Evolutionary conservation across 202 grass and related monocot genomes (phyloP).

Genomic region (Brachypodium distachyon): DNA sequence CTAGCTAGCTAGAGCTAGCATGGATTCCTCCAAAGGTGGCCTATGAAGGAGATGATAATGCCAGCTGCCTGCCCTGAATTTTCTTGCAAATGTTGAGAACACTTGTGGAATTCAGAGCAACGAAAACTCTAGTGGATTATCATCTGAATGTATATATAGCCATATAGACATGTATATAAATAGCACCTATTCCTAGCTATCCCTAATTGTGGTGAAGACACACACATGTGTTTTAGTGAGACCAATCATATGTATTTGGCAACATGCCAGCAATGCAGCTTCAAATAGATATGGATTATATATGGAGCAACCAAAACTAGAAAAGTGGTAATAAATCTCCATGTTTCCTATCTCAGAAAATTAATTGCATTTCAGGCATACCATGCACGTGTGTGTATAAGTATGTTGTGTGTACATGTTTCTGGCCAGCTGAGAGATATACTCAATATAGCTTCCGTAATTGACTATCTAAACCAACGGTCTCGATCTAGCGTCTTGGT

Average conservation of each 20-base stretch:
- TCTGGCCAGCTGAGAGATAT: not conserved
- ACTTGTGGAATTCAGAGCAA: conserved; percentile 22
- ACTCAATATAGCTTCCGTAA: not conserved
- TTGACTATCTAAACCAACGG: not conserved
- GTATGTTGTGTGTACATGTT: not conserved
- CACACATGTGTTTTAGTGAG: conserved; percentile 28
- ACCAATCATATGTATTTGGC: conserved; percentile 19
- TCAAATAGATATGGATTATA: conserved; percentile 9
- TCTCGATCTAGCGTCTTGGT: not conserved
- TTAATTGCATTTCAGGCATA: not conserved
- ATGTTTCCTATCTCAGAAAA: not conserved
- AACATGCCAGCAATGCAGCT: conserved; percentile 33
- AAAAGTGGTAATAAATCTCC: not conserved
- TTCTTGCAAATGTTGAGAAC: conserved; percentile 19
- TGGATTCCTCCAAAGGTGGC: conserved; percentile 8
- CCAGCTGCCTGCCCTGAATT: not conserved
- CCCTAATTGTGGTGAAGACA: conserved; percentile 23
- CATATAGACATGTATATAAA: not conserved
- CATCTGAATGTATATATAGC: conserved; percentile 4
- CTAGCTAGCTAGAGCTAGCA: too few relatives aligned
- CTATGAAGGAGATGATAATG: not conserved
- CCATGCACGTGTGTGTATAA: not conserved
- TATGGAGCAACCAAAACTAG: conserved; percentile 29
- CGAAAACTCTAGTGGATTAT: conserved; percentile 1
- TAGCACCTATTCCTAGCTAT: not conserved